Evolutionary conservation across 2,329 filamentous ascomycete genomes (phyloP), one percentile per base, ranked within the genome.

Genomic region (Verticillium albo-atrum): DNA sequence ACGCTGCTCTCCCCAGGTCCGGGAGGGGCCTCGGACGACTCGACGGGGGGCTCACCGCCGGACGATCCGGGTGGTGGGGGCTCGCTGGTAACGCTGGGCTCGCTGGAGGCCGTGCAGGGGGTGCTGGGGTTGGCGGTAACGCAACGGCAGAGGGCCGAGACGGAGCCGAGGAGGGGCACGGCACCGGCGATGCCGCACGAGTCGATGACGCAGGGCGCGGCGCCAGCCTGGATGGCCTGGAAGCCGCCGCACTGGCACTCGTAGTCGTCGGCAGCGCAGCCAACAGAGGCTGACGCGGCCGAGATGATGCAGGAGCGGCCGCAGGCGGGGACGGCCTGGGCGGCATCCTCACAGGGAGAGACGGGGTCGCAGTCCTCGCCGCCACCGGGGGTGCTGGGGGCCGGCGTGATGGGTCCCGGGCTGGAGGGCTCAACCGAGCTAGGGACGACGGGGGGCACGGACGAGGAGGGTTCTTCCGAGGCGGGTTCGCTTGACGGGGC

Each of bases 241-340:
- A 55, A 53, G 14, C 63, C 65, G 12, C 61, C 61, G 58, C 69
- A 71, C 50, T 67, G 65, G 55, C 69, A 71, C 17, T 60, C 62
- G 55, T 61, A 68, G 61, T 71, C 67, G 7, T 34, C 56, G 10
- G 62, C 59, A 7, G 57, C 60, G 34, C 69, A 71, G 27, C 56
- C 55, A 6, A 63, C 66, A 5, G 59, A 60, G 6, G 64, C 63
- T 17, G 63, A 63, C 4, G 68, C 69, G 4, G 68, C 68, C 15
- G 66, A 68, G 23, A 59, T 54, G 58, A 71, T 67, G 60, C 68
- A 71, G 2, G 53, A 35, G 14, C 60, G 63, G 23, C 66, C 68
- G 56, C 68, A 71, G 12, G 47, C 23, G 15, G 64, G 62, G 1
- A 71, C 64, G 50, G 37, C 42, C 28, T 57, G 32, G 56, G 37